Percentiles rank a stretch among this genome's conserved stretches.
Conservation (phyloP, 2,329 filamentous ascomycete species). For the Bipolaris sorokiniana region DNA sequence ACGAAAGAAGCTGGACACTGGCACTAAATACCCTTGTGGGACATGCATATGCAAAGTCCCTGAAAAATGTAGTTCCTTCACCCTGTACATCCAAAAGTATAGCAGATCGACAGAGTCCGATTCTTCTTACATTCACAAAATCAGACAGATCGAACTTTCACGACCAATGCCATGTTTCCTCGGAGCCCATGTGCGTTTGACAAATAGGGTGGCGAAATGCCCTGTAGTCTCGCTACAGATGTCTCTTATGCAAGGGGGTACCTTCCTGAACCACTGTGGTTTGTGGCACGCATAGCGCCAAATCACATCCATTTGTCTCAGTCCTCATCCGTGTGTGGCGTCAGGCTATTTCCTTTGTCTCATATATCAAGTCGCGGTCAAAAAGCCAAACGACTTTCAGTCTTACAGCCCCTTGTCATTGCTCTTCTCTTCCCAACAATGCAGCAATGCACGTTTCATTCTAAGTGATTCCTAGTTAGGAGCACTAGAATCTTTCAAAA, state of each 20-base stretch:
- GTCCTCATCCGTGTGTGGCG: conserved; percentile 4
- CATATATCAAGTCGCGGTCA: conserved; percentile 1
- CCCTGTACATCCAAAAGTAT: not conserved
- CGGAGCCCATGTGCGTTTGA: not conserved
- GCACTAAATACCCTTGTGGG: not conserved
- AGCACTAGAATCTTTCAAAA: not conserved
- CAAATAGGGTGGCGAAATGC: not conserved
- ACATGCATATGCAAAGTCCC: not conserved
- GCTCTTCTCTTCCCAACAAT: not conserved
- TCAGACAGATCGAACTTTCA: not conserved
- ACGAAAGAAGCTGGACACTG: not conserved
- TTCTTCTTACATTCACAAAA: not conserved
- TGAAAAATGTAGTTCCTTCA: not conserved
- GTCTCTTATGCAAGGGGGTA: conserved; percentile 11
- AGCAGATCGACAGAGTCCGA: not conserved
- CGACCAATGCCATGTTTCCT: not conserved
- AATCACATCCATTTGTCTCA: conserved; percentile 4
- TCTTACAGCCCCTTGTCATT: not conserved
- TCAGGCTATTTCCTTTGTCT: conserved; percentile 14
- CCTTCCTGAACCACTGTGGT: not conserved
- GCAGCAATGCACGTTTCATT: not conserved
- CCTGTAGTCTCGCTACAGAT: not conserved
- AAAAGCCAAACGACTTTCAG: not conserved
- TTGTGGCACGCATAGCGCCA: conserved; percentile 1
- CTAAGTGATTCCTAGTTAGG: not conserved